phyloP scores from a whole-genome alignment of 2,329 filamentous ascomycete species.

The Xylariaceae sp. region DNA sequence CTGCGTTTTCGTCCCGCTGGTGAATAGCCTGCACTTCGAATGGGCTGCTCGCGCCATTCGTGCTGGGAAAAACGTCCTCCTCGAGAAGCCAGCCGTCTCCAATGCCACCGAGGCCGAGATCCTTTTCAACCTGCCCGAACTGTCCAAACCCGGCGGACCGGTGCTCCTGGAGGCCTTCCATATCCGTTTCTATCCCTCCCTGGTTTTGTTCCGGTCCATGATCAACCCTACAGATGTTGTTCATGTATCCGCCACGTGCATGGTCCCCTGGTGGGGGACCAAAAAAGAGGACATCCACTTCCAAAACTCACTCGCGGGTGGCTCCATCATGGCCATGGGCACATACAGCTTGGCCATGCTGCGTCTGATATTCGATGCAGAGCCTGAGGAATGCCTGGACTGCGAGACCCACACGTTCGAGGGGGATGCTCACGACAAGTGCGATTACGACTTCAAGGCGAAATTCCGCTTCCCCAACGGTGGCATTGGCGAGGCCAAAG shows the following conservation, averaged over 20 bases:
- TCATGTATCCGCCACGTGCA: conserved; percentile 16
- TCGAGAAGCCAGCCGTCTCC: conserved; percentile 36
- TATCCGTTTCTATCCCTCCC: conserved; percentile 31
- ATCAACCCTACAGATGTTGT: conserved; percentile 19
- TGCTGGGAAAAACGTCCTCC: conserved; percentile 37
- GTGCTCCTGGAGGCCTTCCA: conserved; percentile 38
- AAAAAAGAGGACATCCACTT: conserved; percentile 26
- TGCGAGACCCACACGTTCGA: conserved; percentile 11
- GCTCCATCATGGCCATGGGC: conserved; percentile 28
- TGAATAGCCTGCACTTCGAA: conserved; percentile 24
- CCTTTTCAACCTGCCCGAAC: conserved; percentile 25
- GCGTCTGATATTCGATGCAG: conserved; percentile 30
- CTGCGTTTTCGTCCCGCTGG: conserved; percentile 34
- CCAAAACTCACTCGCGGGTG: conserved; percentile 9
- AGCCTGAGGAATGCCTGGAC: conserved; percentile 30
- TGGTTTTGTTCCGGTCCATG: conserved; percentile 24
- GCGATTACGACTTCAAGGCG: conserved; percentile 27
- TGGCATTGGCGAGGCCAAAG: conserved; percentile 25
- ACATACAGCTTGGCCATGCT: conserved; percentile 31
- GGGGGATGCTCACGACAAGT: conserved; percentile 22
- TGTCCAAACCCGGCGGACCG: conserved; percentile 22
- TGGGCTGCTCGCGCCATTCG: conserved; percentile 32
- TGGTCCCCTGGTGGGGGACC: conserved; percentile 16
- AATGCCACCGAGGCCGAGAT: conserved; percentile 29
- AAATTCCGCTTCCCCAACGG: conserved; percentile 32